Evolutionary conservation across 2,329 filamentous ascomycete genomes (phyloP).

Genomic region (Fusarium ambrosium): DNA sequence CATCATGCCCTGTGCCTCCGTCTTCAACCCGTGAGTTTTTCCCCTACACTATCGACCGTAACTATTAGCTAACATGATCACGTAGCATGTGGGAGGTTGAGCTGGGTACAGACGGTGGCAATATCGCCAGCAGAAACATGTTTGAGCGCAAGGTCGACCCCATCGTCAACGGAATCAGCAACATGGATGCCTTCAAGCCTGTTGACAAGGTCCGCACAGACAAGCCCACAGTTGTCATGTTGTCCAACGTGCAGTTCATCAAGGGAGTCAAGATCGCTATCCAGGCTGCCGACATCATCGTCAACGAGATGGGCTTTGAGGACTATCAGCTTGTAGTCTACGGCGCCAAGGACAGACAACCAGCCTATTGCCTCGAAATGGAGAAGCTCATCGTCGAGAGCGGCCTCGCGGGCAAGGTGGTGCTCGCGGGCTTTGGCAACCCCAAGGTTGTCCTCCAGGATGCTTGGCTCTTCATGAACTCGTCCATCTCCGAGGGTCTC

Average conservation of each 20-base stretch:
- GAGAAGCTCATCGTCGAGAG: conserved; percentile 36
- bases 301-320: conserved; percentile 33
- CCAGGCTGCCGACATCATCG: conserved; percentile 36
- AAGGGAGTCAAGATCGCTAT: conserved; percentile 39
- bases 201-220: conserved; percentile 37
- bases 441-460: conserved; percentile 37
- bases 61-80: background rate
- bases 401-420: conserved; percentile 21
- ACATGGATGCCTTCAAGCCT: conserved; percentile 36
- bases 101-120: conserved; percentile 34
- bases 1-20: conserved; percentile 38
- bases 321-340: conserved; percentile 38
- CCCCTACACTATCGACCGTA: background rate
- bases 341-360: conserved; percentile 38
- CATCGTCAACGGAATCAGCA: conserved; percentile 39
- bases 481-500: conserved; percentile 37
- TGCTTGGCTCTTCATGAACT: conserved; percentile 42
- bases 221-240: conserved; percentile 36
- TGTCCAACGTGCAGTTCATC: conserved; percentile 40
- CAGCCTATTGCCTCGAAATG: conserved; percentile 36
- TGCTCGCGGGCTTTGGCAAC: conserved; percentile 36
- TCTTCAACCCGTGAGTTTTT: conserved; percentile 37
- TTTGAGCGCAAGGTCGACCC: conserved; percentile 38
- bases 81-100: conserved; percentile 38
- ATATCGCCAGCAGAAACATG: conserved; percentile 26